Base-by-base conservation (phyloP, 306 rosid genomes). In the Prosopis cineraria region DNA sequence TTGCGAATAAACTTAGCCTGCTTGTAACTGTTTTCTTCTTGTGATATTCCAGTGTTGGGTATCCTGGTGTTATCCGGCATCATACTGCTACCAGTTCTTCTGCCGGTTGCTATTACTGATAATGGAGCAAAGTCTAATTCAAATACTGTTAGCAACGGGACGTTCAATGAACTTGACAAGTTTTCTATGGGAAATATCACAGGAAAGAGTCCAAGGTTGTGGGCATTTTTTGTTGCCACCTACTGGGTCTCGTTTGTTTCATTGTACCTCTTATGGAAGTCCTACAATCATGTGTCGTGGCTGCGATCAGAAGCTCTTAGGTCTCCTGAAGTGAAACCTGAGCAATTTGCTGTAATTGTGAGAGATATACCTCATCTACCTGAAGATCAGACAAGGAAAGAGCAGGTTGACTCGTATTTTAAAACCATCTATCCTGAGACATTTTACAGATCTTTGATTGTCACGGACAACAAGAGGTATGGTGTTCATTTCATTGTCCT, bases 181-280 rank as follows among this genome's bases (percentile, higher is more conserved):
- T 85, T 96, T 75, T 84, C 97, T 17, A 93, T 96, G 84, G 98
- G 85, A 73, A 83, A 96, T 78, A 14, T 93, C 78, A 55, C 43
- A 10, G 96, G 88, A 16, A 30, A 33, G 69, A 91, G 98, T 73
- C 0, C 75, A 24, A 88, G 99, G 82, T 74, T 91, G 80, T 96
- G 99, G 98, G 98, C 91, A 39, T 96, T 85, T 86, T 62, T 96
- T 0, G 41, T 87, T 10, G 88, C 85, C 60, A 85, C 88, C 77
- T 96, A 91, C 77, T 93, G 91, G 91, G 91, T 91, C 83, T 90
- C 98, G n/a, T 40, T 93, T 62, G 93, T 93, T 62, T 34, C 97
- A 25, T 79, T 87, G 70, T 72, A 27, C 88, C 81, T 96, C 85
- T 78, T 93, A 69, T 96, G 99, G 99, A 90, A 83, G 84, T 91